Conservation (phyloP, 768 basidiomycete species). For the Naganishia vaughanmartiniae region DNA sequence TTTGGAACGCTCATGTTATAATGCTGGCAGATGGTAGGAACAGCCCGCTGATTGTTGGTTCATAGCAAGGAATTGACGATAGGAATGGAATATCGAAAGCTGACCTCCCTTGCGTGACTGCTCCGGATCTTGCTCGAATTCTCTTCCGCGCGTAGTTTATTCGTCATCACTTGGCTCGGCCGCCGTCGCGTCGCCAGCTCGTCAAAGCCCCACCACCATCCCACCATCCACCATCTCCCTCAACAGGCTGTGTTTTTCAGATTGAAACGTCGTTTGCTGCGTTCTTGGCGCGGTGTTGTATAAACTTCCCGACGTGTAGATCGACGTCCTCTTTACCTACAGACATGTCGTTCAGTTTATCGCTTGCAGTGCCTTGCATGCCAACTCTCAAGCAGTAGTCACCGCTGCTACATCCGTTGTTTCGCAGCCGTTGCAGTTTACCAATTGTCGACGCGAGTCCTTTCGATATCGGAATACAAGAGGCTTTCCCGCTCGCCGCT, state of each 20-base stretch:
- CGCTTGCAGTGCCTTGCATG: background rate
- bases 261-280: background rate
- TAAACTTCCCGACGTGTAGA: background rate
- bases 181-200: no score
- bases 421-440: no score
- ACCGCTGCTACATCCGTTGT: background rate
- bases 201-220: no score
- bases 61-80: no score
- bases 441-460: no score
- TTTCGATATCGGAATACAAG: no score
- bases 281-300: background rate
- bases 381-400: background rate
- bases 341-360: background rate
- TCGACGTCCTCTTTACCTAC: background rate
- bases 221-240: no score
- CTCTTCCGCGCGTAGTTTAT: conserved; percentile 1
- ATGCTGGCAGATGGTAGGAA: background rate
- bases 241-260: background rate
- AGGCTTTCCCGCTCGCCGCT: no score
- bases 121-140: conserved; percentile 3
- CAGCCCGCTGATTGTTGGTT: no score
- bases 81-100: background rate
- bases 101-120: background rate
- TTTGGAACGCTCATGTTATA: background rate
- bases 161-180: conserved; percentile 15